Evolutionary conservation across 495 filamentous ascomycete genomes (phyloP), one percentile per base, ranked within the genome.

Genomic region (Darksidea phi): DNA sequence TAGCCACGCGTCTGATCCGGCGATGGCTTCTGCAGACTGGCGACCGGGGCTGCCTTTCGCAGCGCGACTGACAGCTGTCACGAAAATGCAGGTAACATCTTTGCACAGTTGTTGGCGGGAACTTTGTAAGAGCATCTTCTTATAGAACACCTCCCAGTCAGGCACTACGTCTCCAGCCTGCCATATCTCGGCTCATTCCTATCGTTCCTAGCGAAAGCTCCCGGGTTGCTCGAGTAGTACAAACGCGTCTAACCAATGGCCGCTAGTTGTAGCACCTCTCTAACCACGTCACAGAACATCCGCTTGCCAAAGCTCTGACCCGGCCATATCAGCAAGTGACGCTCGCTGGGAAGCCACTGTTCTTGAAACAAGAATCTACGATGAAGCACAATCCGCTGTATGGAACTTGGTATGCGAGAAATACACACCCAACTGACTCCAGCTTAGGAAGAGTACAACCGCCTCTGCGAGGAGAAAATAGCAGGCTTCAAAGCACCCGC

Each of bases 381-480:
- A 79, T 24, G 50, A 48, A 32, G 62, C 66, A 1, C 13, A 46
- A 6, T 72, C 70, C 7, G 24, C 49, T 17, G 70, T 72, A 67
- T 41, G 59, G 48, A 1, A 12, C 45, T 13, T 38, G 17, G 34
- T 5, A 2, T 18, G 17, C 7, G 26, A 59, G 24, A 11, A 13
- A 13, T 17, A 41, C 12, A 68, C 24, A 73, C 72, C 28, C 75
- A 24, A 34, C 26, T 63, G 43, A 58, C 76, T 47, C 50, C 70
- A 10, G 75, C 77, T 47, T 75, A 83, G 80, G 76, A 75, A 52
- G 75, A 79, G 61, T 83, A 84, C 70, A 70, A 78, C 20, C 71
- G 54, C 11, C 63, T 72, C 42, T 80, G 76, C 45, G 74, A 78
- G 54, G 60, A 74, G 50, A 47, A 54, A 23, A 17, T 64, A 6